Base-by-base conservation (phyloP, 2,329 filamentous ascomycete genomes). In the Diplodia mutila region DNA sequence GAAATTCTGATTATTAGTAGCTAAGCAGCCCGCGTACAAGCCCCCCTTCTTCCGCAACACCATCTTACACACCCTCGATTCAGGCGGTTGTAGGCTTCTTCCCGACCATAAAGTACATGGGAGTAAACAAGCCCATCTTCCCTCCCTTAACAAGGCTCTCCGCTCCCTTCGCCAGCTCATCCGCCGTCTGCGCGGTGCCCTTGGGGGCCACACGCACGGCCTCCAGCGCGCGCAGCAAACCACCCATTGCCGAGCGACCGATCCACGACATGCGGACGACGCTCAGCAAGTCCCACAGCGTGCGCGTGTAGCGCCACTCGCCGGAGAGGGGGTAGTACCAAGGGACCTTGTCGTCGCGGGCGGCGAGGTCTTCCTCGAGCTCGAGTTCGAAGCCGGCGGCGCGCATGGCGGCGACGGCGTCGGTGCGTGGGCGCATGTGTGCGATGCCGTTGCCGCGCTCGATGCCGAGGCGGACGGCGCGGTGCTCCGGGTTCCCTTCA, bases 71-170 rank as follows among this genome's bases (percentile, higher is more conserved):
- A n/a, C n/a, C n/a, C n/a, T n/a, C n/a, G n/a, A n/a, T n/a, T n/a
- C n/a, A n/a, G n/a, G n/a, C n/a, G n/a, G n/a, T n/a, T n/a, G n/a
- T n/a, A n/a, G 94, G 93, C 85, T 97, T 97, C 81, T 91, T 89
- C 69, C 89, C 94, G 69, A 97, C 88, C 92, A 97, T 97, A 76
- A 97, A 84, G 83, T 97, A 97, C 94, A 98, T 98, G 66, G 94
- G 94, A 1, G 94, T 98, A 82, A 98, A 98, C n/a, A 98, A 86
- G 79, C 97, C 91, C 83, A 94, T 86, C 79, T 89, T 88, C 46
- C 89, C 94, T 80, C 94, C 94, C 61, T 91, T 92, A 23, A 97
- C 94, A 61, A 97, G 84, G 74, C 88, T 91, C 80, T 97, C 94
- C 14, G 88, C 93, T 39, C 92, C 94, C 67, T 89, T 76, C 7